A percentile compares a stretch with the other conserved stretches of the same genome.
phyloP scores from a whole-genome alignment of 2,329 filamentous ascomycete genomes.

The Aspergillus udagawae region DNA sequence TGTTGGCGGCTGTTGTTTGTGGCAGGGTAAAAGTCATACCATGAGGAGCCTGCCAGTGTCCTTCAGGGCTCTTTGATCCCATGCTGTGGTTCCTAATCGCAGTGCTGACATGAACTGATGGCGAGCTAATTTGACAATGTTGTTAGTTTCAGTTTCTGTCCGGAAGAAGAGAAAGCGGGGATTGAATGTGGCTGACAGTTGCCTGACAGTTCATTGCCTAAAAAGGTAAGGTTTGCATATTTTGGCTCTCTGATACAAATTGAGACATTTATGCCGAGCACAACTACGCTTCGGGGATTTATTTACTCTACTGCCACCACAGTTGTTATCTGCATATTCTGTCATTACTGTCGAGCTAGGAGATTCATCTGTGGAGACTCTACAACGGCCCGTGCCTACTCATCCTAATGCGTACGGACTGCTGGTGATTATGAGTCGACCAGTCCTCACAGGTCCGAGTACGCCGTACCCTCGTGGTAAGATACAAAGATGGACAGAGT shows the following conservation, averaged over 20 bases:
- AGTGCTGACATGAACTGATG: neutral
- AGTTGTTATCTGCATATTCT: neutral
- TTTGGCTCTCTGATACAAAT: neutral
- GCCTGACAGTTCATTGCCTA: neutral
- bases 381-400: too few species aligned
- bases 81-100: neutral
- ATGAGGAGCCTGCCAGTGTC: conserved; percentile 3
- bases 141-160: neutral
- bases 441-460: too few species aligned
- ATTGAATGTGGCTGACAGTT: neutral
- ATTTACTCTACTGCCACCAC: neutral
- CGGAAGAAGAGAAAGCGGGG: neutral
- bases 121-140: neutral
- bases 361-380: neutral
- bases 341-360: neutral
- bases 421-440: too few species aligned
- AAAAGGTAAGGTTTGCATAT: neutral
- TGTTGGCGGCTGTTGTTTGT: neutral
- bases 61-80: conserved; percentile 8
- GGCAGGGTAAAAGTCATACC: neutral
- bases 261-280: neutral
- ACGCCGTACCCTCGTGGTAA: too few species aligned
- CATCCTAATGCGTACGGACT: too few species aligned
- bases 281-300: neutral
- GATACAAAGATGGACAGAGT: too few species aligned